Evolutionary conservation across 352 stramenopile genomes (phyloP), one percentile per base, ranked within the genome.

Genomic region (Phytophthora brassicae): DNA sequence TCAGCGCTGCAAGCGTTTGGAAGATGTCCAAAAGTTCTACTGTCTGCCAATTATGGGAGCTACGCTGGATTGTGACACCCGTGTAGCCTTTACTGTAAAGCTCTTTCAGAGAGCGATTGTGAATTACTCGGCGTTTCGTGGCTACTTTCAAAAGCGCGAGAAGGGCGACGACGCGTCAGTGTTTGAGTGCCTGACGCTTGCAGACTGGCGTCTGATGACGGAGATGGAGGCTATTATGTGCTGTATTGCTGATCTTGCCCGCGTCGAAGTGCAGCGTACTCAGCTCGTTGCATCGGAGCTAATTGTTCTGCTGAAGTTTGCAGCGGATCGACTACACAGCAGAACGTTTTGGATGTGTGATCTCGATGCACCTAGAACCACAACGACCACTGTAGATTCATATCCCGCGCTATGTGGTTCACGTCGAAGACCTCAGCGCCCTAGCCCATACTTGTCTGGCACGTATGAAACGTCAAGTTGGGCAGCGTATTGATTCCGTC

Each of bases 221-320:
- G 29, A 53, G 29, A 33, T 43, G 29, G 46, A 53, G 17, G 17
- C 29, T 13, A 57, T 57, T 19, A 23, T 57, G 5, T 8, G 4
- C 1, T 23, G 22, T 2, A 5, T 57, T 23, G 49, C 49, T 14
- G n/a, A 48, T 29, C 36, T 41, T 20, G 49, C 49, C 2, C 49
- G 35, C 4, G 19, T 41, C 11, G 24, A 57, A 38, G 49, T 57
- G 1, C 49, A 57, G 16, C 49, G 49, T 1, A 57, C 16, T 20
- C 16, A 29, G 0, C 38, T 48, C 14, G 14, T 41, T 4, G 49
- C 23, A n/a, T 57, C 36, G 3, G 36, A 57, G 36, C 38, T 57
- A 2, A 47, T 57, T 4, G 49, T 57, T 3, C 17, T 57, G 8
- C 16, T 57, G 2, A 57, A 42, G 49, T 47, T 26, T 13, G 33